Percentiles rank a stretch among this genome's conserved stretches.
Evolutionary conservation across 495 filamentous ascomycete genomes (phyloP).

Genomic region (Penicillium canariense): DNA sequence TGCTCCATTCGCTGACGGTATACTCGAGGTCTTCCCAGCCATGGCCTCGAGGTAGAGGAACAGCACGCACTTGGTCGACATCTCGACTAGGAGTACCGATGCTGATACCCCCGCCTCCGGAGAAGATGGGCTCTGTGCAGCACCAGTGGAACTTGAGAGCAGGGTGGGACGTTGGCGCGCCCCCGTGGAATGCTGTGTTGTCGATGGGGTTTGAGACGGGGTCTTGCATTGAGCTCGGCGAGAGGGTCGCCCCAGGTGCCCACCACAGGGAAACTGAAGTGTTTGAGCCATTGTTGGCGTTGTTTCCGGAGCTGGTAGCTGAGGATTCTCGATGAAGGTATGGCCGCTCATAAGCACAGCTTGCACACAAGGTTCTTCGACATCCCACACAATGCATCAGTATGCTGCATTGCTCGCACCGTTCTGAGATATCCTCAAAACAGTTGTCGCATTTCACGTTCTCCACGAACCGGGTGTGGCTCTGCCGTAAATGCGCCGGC

Average conservation of each 20-base stretch:
- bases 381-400: conserved; percentile 64
- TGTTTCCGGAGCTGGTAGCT: conserved; percentile 10
- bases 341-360: conserved; percentile 58
- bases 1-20: conserved; percentile 44
- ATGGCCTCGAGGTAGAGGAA: conserved; percentile 52
- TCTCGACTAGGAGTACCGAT: conserved; percentile 52
- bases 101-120: conserved; percentile 60
- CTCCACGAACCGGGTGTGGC: conserved; percentile 53
- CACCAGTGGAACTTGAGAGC: conserved; percentile 58
- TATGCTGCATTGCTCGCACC: conserved; percentile 62
- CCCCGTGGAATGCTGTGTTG: conserved; percentile 27
- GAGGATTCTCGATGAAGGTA: conserved; percentile 38
- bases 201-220: conserved; percentile 28
- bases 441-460: conserved; percentile 55
- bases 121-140: conserved; percentile 61
- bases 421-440: conserved; percentile 49
- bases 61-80: conserved; percentile 55
- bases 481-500: conserved; percentile 54
- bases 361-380: conserved; percentile 59
- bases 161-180: conserved; percentile 34
- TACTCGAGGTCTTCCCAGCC: conserved; percentile 57
- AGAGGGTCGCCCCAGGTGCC: conserved; percentile 52
- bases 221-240: conserved; percentile 59
- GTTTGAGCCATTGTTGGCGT: background rate
- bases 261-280: conserved; percentile 50